These are phyloP conservation scores for Lichenothelia convexa DNA, from an alignment of 495 filamentous ascomycete species.

Conservation along the genomic window DNA sequence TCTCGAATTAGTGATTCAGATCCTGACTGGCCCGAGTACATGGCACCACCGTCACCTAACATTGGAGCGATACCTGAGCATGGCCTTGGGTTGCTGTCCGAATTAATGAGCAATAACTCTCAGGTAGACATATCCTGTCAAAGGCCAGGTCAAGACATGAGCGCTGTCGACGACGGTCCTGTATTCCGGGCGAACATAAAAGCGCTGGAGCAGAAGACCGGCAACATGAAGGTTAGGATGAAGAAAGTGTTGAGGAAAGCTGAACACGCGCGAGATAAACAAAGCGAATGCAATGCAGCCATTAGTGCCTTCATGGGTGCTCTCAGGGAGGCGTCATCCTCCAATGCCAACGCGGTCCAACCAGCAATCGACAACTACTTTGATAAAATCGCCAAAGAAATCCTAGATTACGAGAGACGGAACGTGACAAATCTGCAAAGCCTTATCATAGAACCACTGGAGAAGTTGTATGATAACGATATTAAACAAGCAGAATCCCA, in stretches of 20 bases:
- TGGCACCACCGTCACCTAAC: constrained; percentile 47
- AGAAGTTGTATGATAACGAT: constrained; percentile 78
- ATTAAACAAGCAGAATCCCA: constrained; percentile 97
- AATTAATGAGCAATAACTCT: constrained; percentile 22
- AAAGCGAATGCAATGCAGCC: constrained; percentile 67
- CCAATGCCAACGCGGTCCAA: constrained; percentile 87
- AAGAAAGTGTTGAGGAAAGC: constrained; percentile 90
- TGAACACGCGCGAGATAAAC: constrained; percentile 65
- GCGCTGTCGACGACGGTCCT: constrained; percentile 76
- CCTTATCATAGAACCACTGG: constrained; percentile 84
- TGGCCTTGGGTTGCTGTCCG: constrained; percentile 21
- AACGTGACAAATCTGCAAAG: constrained; percentile 74
- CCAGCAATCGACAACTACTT: constrained; percentile 96
- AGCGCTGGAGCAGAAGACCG: constrained; percentile 86
- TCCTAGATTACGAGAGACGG: constrained; percentile 66
- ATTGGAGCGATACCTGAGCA: constrained; percentile 31
- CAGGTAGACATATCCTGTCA: constrained; percentile 69
- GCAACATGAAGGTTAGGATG: constrained; percentile 81
- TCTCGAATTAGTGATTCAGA: constrained; percentile 52
- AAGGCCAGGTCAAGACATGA: constrained; percentile 73
- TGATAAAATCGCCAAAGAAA: constrained; percentile 86
- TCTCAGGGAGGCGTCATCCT: constrained; percentile 67
- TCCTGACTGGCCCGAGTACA: constrained; percentile 27
- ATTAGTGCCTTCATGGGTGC: constrained; percentile 70
- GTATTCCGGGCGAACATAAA: constrained; percentile 96